Percentiles rank a stretch among this genome's conserved stretches.
phyloP scores from a whole-genome alignment of 2,329 filamentous ascomycete species.

The Herpotrichia juniperi region DNA sequence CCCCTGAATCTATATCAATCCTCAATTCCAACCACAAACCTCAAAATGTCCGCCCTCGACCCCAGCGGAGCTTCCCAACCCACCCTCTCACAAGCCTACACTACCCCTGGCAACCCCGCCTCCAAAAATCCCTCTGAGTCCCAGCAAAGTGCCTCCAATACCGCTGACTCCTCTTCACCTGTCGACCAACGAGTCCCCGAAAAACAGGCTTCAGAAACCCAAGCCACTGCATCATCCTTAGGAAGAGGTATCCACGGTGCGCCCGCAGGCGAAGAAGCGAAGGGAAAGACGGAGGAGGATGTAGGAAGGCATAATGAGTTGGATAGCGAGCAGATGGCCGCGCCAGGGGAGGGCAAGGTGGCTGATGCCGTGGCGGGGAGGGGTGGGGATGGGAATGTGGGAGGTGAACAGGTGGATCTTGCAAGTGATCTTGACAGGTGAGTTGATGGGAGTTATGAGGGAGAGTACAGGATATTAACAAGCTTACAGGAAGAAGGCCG shows the following conservation, averaged over 20 bases:
- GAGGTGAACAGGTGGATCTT: constrained; percentile 47
- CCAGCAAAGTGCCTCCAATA: constrained; percentile 38
- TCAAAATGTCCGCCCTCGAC: constrained; percentile 46
- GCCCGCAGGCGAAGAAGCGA: constrained; percentile 50
- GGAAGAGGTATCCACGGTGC: constrained; percentile 53
- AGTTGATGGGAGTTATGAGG: constrained; percentile 12
- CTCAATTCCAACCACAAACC: neutral
- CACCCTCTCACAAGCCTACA: constrained; percentile 51
- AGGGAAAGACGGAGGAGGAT: constrained; percentile 47
- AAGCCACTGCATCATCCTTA: constrained; percentile 46
- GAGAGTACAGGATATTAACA: no score
- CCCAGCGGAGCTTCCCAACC: constrained; percentile 53
- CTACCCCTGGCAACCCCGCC: constrained; percentile 53
- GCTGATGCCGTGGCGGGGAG: constrained; percentile 47
- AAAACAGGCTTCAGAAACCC: constrained; percentile 42
- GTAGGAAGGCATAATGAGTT: constrained; percentile 54
- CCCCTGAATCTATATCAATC: neutral
- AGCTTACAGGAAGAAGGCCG: constrained; percentile 56
- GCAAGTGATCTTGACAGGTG: constrained; percentile 53
- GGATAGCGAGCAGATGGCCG: constrained; percentile 56
- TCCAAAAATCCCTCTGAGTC: constrained; percentile 49
- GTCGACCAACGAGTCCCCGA: constrained; percentile 47
- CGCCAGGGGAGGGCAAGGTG: constrained; percentile 54
- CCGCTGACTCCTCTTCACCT: constrained; percentile 32
- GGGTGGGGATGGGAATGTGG: constrained; percentile 35